Evolutionary conservation across 495 filamentous ascomycete genomes (phyloP), one percentile per base, ranked within the genome.

Genomic region (Trichodelitschia bisporula): DNA sequence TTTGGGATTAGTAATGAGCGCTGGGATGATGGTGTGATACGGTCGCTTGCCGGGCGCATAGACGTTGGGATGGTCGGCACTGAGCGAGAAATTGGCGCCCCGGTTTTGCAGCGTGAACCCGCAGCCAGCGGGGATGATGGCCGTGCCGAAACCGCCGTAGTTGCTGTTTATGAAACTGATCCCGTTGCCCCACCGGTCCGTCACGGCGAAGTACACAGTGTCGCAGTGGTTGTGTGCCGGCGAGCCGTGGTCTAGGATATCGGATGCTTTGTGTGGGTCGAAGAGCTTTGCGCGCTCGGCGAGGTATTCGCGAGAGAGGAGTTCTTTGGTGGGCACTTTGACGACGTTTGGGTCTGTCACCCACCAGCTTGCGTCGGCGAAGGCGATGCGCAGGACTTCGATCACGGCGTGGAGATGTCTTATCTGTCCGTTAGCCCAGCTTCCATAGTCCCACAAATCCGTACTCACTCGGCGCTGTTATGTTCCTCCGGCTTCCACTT

Each of bases 11-110:
- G 86, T 95, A 28, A 86, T 64, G 48, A 93, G 61, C 0, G 76
- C 83, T 0, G 86, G 83, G 43, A 97, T 97, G 50, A 97, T 95
- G 32, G 86, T 97, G 46, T 95, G 89, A 47, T 93, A 97, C 0
- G 86, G 89, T 12, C 86, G 50, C 54, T 95, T 95, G n/a, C 62
- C 47, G 1, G 80, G 77, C 2, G 64, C 77, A 19, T 84, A 54
- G 6, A 54, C 61, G 40, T 97, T 93, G 1, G 83, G 79, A 44
- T 89, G 79, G 10, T 51, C 51, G 0, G 44, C 39, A 0, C 58
- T 44, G 2, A 97, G 58, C 1, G 55, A 55, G 57, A 97, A 97
- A 36, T 77, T 76, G 19, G 70, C 67, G 23, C 75, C 89, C n/a
- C 86, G 78, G 57, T 89, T 92, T 44, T 97, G 86, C 23, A 97